These are phyloP conservation scores for Lumnitzera racemosa DNA, from an alignment of 345 rosid genomes.

Conservation along the genomic window DNA sequence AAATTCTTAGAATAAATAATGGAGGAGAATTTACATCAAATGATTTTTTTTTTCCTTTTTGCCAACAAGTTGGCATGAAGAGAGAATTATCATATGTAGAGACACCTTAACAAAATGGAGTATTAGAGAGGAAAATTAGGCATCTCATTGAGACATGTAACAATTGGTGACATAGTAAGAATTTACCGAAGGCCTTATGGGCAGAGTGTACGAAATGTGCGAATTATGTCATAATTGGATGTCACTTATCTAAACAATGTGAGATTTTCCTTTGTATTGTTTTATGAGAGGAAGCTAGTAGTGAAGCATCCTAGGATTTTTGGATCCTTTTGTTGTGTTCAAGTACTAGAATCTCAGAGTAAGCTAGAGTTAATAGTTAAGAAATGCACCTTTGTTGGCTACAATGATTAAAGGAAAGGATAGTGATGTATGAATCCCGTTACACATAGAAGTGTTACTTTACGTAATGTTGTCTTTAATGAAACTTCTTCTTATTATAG, in stretches of 20 bases:
- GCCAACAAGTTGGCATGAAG: constrained; percentile 3
- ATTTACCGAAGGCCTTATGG: too few species aligned
- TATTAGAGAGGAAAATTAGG: too few species aligned
- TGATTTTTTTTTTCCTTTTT: not conserved
- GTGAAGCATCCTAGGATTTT: constrained; percentile 6
- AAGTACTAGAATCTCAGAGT: not conserved
- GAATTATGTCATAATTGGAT: too few species aligned
- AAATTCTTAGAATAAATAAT: not conserved
- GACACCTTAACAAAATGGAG: not conserved
- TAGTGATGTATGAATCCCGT: constrained; percentile 18
- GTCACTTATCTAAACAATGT: too few species aligned
- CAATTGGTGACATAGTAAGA: too few species aligned
- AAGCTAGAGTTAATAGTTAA: constrained; percentile 10
- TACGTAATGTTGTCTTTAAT: constrained; percentile 13
- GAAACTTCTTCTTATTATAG: constrained; percentile 7
- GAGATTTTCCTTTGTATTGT: too few species aligned
- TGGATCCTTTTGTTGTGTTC: constrained; percentile 2
- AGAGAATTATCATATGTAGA: constrained; percentile 2
- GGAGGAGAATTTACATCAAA: not conserved
- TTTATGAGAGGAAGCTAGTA: constrained; percentile 7
- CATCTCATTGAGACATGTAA: too few species aligned
- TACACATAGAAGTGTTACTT: constrained; percentile 3
- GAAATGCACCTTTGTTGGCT: constrained; percentile 12
- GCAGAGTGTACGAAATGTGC: too few species aligned
- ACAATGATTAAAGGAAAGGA: constrained; percentile 11